Conservation (phyloP, 2,329 filamentous ascomycete species). For the Fusarium sp. region DNA sequence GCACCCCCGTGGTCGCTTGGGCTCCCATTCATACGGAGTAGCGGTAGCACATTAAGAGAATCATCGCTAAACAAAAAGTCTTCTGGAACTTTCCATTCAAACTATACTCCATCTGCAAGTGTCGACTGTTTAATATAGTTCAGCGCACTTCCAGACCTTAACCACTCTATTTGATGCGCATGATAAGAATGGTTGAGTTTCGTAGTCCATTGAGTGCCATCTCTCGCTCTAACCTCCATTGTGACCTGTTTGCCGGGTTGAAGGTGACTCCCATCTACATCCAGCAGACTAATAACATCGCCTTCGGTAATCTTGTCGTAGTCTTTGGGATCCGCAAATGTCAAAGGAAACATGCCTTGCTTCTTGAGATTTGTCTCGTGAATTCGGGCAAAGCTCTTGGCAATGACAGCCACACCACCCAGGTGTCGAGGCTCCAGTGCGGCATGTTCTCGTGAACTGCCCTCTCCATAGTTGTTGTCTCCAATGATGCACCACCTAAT, state of each 20-base stretch:
- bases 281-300: slow-evolving; percentile 9
- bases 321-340: slow-evolving; percentile 77
- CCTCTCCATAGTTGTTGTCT: slow-evolving; percentile 78
- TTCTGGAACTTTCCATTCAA: not conserved
- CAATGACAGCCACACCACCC: slow-evolving; percentile 84
- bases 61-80: not conserved
- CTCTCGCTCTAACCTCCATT: slow-evolving; percentile 6
- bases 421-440: slow-evolving; percentile 87
- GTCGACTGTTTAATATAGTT: slow-evolving; percentile 22
- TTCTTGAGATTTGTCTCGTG: slow-evolving; percentile 96
- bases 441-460: slow-evolving; percentile 86
- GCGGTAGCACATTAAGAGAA: not conserved
- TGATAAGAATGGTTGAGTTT: slow-evolving; percentile 24
- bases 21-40: too few species aligned
- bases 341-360: slow-evolving; percentile 68
- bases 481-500: slow-evolving; percentile 47
- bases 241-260: slow-evolving; percentile 11
- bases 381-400: slow-evolving; percentile 85
- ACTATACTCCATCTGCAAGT: not conserved
- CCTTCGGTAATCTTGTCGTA: slow-evolving; percentile 74
- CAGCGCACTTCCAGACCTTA: slow-evolving; percentile 20
- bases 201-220: slow-evolving; percentile 15
- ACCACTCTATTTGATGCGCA: slow-evolving; percentile 16
- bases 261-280: slow-evolving; percentile 14
- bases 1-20: too few species aligned